Percentiles rank a stretch among this genome's conserved stretches.
Conservation (phyloP, 805 yeast genomes). For the Hanseniaspora lachancei region DNA sequence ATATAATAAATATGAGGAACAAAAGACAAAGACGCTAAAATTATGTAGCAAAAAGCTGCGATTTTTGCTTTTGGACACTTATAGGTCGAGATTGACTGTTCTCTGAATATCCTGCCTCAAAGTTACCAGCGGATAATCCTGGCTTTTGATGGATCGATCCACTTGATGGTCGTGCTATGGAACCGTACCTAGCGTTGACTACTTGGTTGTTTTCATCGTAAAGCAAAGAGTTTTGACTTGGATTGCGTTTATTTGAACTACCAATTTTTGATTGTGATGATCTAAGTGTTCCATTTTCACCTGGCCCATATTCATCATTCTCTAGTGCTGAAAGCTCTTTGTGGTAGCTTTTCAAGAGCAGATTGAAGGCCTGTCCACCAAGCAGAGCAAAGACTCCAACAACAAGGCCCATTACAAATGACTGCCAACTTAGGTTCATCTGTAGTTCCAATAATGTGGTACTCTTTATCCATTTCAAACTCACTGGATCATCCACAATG, state of each 20-base stretch:
- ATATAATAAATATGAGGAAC: too few species aligned
- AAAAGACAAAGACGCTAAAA: background rate
- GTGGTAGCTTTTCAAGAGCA: conserved; percentile 18
- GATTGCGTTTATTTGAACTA: background rate
- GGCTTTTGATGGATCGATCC: background rate
- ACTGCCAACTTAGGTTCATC: conserved; percentile 52
- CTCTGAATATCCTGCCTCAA: conserved; percentile 12
- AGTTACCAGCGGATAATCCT: background rate
- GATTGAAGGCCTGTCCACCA: conserved; percentile 29
- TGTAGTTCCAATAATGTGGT: conserved; percentile 34
- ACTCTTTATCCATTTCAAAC: conserved; percentile 44
- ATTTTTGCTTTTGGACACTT: conserved; percentile 2
- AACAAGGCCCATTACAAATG: conserved; percentile 53
- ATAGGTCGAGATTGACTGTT: conserved; percentile 11
- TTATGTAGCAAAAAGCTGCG: conserved; percentile 4
- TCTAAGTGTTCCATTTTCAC: background rate
- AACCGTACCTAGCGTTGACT: background rate
- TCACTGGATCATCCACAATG: conserved; percentile 54
- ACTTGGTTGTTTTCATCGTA: background rate
- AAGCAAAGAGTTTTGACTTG: background rate
- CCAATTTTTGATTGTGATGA: background rate
- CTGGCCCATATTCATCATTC: background rate
- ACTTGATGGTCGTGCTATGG: background rate
- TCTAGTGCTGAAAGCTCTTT: conserved; percentile 7
- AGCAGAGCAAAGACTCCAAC: conserved; percentile 39